Evolutionary conservation across 306 rosid species (phyloP).

Genomic region (Vicia sativa): DNA sequence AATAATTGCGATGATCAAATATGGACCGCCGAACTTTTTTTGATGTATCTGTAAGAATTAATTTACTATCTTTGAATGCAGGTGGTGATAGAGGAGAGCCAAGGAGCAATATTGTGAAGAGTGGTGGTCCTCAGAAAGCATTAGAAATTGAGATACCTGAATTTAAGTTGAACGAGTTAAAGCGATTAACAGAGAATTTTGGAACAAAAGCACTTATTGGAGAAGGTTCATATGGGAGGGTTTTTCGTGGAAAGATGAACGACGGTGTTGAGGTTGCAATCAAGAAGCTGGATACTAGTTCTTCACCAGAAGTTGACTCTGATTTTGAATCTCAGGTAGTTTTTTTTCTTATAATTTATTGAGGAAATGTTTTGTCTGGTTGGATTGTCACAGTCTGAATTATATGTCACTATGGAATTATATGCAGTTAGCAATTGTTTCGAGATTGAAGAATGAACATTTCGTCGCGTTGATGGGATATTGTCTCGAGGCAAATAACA

Average conservation of each 20-base stretch:
- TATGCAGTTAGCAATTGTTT: slow-evolving; percentile 77
- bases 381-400: no score
- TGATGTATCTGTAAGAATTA: no score
- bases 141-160: slow-evolving; percentile 82
- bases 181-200: slow-evolving; percentile 70
- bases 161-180: slow-evolving; percentile 70
- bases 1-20: no score
- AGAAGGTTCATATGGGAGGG: slow-evolving; percentile 96
- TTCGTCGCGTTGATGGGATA: slow-evolving; percentile 90
- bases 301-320: slow-evolving; percentile 72
- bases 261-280: slow-evolving; percentile 72
- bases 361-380: no score
- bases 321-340: slow-evolving; percentile 71
- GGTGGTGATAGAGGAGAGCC: slow-evolving; percentile 88
- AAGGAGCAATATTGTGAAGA: slow-evolving; percentile 55
- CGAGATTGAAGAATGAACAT: slow-evolving; percentile 79
- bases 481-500: slow-evolving; percentile 76
- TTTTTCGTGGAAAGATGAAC: slow-evolving; percentile 66
- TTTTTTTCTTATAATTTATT: neutral
- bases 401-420: slow-evolving; percentile 13
- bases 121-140: slow-evolving; percentile 73
- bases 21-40: no score
- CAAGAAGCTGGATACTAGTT: slow-evolving; percentile 72
- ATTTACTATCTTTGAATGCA: slow-evolving; percentile 20
- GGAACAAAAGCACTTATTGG: slow-evolving; percentile 84